phyloP scores from a whole-genome alignment of 495 filamentous ascomycete genomes.

The Penicillium longicatenatum region DNA sequence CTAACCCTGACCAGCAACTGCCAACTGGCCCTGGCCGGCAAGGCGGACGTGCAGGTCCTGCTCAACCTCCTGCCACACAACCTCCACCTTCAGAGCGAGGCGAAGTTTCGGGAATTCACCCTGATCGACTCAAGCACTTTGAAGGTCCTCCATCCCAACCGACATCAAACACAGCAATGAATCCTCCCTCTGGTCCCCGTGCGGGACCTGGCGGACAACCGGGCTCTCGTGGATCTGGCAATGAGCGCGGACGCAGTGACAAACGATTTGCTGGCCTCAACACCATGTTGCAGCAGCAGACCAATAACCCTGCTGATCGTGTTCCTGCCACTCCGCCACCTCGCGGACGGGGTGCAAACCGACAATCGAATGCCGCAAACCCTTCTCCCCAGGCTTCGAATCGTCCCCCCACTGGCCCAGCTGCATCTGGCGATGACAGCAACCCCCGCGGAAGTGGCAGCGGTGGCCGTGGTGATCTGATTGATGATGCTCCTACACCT shows the following conservation, averaged over 20 bases:
- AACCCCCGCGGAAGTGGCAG: conserved; percentile 20
- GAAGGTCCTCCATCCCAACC: background rate
- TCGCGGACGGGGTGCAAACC: conserved; percentile 41
- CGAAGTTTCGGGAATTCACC: conserved; percentile 48
- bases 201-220: conserved; percentile 17
- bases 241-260: conserved; percentile 44
- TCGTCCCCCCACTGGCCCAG: conserved; percentile 32
- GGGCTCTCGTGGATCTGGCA: conserved; percentile 36
- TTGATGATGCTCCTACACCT: conserved; percentile 35
- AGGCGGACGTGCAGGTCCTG: conserved; percentile 31
- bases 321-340: conserved; percentile 33
- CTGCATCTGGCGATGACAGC: conserved; percentile 26
- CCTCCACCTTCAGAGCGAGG: conserved; percentile 28
- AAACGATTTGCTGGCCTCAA: conserved; percentile 49
- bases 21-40: conserved; percentile 43
- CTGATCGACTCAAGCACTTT: conserved; percentile 47
- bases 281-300: conserved; percentile 46
- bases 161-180: conserved; percentile 22
- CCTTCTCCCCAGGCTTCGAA: conserved; percentile 32
- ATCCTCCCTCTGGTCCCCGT: conserved; percentile 45
- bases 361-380: conserved; percentile 32
- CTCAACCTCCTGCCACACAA: conserved; percentile 27
- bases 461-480: conserved; percentile 34
- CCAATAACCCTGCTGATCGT: conserved; percentile 36
- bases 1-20: conserved; percentile 34